Conservation (phyloP, 2,329 filamentous ascomycete genomes). For the Xylariaceae sp. region DNA sequence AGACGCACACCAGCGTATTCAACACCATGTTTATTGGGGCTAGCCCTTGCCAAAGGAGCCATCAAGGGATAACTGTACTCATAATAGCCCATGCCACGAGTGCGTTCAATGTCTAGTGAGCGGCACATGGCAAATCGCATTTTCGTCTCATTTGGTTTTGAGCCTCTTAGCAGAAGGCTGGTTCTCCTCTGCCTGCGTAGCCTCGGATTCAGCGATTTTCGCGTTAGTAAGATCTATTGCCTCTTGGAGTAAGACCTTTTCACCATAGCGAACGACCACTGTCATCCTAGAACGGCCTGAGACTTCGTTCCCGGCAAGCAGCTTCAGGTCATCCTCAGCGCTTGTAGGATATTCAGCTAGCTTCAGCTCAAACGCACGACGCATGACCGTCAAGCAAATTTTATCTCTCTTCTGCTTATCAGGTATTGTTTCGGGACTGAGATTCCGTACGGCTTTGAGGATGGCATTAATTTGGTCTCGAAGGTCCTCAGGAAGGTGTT, state of each 20-base stretch:
- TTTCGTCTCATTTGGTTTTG: constrained; percentile 28
- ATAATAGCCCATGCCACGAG: not conserved
- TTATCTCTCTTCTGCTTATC: constrained; percentile 58
- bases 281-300: constrained; percentile 62
- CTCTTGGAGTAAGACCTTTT: constrained; percentile 70
- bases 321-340: constrained; percentile 47
- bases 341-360: constrained; percentile 51
- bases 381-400: constrained; percentile 49
- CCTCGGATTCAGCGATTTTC: constrained; percentile 31
- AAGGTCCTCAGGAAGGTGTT: constrained; percentile 57
- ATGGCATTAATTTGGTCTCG: constrained; percentile 56
- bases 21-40: not conserved
- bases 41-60: too few relatives aligned
- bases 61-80: too few relatives aligned
- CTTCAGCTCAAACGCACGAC: constrained; percentile 45
- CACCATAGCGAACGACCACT: constrained; percentile 69
- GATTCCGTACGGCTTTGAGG: constrained; percentile 56
- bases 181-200: constrained; percentile 20
- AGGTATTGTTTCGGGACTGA: constrained; percentile 48
- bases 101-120: not conserved
- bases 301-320: constrained; percentile 42
- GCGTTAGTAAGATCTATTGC: constrained; percentile 49
- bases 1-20: not conserved
- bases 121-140: not conserved
- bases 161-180: constrained; percentile 41